Conservation (phyloP, 73 alveolate species). For the Durusdinium trenchii region DNA sequence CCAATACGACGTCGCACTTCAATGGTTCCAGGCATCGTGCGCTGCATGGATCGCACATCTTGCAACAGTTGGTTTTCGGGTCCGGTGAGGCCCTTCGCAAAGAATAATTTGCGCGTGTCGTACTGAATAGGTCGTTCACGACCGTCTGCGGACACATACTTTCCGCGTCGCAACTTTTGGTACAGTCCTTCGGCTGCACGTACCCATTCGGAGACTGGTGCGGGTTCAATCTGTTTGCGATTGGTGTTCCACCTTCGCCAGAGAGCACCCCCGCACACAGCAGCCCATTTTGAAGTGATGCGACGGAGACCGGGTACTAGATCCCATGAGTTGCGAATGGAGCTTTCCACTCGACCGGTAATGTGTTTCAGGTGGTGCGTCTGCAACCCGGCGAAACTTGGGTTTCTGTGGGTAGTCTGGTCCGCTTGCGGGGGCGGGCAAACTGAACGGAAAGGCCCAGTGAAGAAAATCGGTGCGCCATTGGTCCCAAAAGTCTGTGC, state of each 20-base stretch:
- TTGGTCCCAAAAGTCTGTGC: neutral
- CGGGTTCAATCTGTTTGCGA: neutral
- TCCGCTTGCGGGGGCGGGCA: neutral
- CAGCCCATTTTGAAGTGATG: neutral
- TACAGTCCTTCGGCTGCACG: neutral
- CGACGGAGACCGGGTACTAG: slow-evolving; percentile 20
- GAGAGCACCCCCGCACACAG: neutral
- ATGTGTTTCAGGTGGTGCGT: neutral
- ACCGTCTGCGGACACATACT: neutral
- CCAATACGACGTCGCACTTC: neutral
- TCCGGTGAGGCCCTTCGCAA: neutral
- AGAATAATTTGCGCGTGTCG: neutral
- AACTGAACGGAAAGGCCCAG: neutral
- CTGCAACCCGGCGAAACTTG: neutral
- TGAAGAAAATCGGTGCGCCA: neutral
- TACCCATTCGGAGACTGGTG: neutral
- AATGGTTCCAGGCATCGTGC: neutral
- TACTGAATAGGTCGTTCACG: neutral
- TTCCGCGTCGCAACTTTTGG: neutral
- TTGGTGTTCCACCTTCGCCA: neutral
- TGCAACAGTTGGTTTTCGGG: neutral
- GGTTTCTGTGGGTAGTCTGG: neutral
- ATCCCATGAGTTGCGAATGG: slow-evolving; percentile 15
- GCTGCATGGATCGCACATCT: neutral
- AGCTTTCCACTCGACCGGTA: neutral